These are phyloP conservation scores for Pueraria montana DNA, from an alignment of 306 rosid genomes.

Conservation along the genomic window DNA sequence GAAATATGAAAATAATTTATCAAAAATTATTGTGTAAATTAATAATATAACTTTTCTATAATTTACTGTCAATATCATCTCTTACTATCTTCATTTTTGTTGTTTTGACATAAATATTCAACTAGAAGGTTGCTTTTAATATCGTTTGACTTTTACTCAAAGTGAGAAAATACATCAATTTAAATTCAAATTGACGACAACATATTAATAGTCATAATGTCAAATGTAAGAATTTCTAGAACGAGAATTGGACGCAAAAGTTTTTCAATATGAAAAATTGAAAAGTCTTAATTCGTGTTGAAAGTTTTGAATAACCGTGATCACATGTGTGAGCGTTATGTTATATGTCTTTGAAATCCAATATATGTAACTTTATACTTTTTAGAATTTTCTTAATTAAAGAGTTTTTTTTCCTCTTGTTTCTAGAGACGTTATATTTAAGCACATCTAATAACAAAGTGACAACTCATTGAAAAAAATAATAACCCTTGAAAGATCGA, in stretches of 20 bases:
- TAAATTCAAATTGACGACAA: not conserved
- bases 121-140: constrained; percentile 9
- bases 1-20: not conserved
- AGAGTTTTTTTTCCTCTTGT: not conserved
- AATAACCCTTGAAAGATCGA: not conserved
- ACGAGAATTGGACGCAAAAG: not conserved
- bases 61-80: not conserved
- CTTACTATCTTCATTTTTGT: not conserved
- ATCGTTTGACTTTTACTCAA: constrained; percentile 5
- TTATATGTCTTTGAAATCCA: constrained; percentile 2
- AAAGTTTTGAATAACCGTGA: not conserved
- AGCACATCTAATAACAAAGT: not conserved
- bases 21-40: not conserved
- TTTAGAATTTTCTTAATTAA: not conserved
- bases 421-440: not conserved
- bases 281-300: not conserved
- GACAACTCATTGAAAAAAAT: constrained; percentile 7
- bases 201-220: not conserved
- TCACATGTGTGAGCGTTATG: not conserved
- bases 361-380: not conserved
- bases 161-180: not conserved
- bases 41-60: not conserved
- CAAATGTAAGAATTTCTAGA: constrained; percentile 35
- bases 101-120: constrained; percentile 27
- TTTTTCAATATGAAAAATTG: not conserved